Base-by-base conservation (phyloP, 768 basidiomycete genomes). In the Podaxis sp. region DNA sequence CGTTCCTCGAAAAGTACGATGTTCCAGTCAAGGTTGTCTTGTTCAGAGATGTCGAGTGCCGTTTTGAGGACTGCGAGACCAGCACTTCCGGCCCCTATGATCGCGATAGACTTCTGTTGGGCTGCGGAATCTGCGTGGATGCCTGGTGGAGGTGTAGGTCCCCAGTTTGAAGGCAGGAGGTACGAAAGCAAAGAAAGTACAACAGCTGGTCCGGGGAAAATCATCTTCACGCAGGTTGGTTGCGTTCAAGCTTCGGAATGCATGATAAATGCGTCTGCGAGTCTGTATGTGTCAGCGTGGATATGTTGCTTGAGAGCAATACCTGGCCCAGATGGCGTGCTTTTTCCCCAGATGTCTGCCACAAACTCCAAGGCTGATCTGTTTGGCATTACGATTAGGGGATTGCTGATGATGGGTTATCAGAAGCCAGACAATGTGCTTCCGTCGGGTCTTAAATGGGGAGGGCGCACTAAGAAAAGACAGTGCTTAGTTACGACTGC, bases 21-120 rank as follows among this genome's bases (percentile, higher is more conserved):
- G 24, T 83, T 77, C 78, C 83, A 84, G 10, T 68, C 69, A 22
- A 67, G 58, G 20, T 73, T 69, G 5, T 70, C 61, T 36, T 79
- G 74, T 20, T 73, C 70, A 11, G 82, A 81, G 5, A 87, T 66
- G 68, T 84, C 82, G 3, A 82, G 69, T 15, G 84, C 68, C 5
- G 79, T 80, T 68, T 83, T 84, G 28, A 87, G 70, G 70, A 78
- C 76, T 2, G 81, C 83, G 28, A 87, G 71, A 1, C 85, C 85
- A 4, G 80, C 84, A 66, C 81, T 86, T 0, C 85, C 85, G 5
- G 79, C 83, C 10, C 87, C 87, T 17, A 88, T 75, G 54, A 87
- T 79, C 6, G 80, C 85, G 56, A 88, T 81, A 4, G 79, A 79
- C 71, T 84, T 86, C 1, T 40, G 33, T n/a, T 54, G 52, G 17